Base-by-base conservation (phyloP, 371 early-diverging fungal genomes). In the Choanephora cucurbitarum region DNA sequence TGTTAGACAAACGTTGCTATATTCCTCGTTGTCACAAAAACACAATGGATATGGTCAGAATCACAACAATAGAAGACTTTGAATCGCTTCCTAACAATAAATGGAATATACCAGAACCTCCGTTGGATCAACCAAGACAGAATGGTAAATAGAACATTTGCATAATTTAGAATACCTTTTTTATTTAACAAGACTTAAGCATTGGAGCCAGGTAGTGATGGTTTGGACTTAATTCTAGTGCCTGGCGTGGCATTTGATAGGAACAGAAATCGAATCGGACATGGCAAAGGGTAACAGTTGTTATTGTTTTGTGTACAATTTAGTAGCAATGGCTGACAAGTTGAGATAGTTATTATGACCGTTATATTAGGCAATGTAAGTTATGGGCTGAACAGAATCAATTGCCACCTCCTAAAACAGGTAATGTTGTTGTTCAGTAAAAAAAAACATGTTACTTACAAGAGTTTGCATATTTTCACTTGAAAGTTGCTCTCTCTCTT, bases 231-330 rank as follows among this genome's bases (percentile, higher is more conserved):
- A 49, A 83, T 88, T 41, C 67, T 89, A 44, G 81, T 88, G 52
- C 88, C 88, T 44, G 89, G 84, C 19, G 62, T 89, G 11, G 87
- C 83, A 7, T 89, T 89, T 72, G 90, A 88, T 60, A 52, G 51
- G n/a, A 58, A 70, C 23, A 73, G 79, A 47, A 83, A 83, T 62
- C 68, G 88, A 24, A 74, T 89, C 43, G 90, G 88, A 5, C 90
- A 89, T 57, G 87, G 90, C 11, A 85, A 84, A 76, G 90, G 90
- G 82, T 85, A 77, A 66, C n/a, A n/a, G n/a, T n/a, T n/a, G n/a
- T n/a, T n/a, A n/a, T n/a, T n/a, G n/a, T n/a, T n/a, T n/a, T n/a
- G n/a, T n/a, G n/a, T n/a, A n/a, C n/a, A n/a, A n/a, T n/a, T n/a
- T n/a, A n/a, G n/a, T n/a, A n/a, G n/a, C n/a, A n/a, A n/a, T n/a